phyloP scores from a whole-genome alignment of 768 basidiomycete genomes.

The Termitomyces bulborhizus region DNA sequence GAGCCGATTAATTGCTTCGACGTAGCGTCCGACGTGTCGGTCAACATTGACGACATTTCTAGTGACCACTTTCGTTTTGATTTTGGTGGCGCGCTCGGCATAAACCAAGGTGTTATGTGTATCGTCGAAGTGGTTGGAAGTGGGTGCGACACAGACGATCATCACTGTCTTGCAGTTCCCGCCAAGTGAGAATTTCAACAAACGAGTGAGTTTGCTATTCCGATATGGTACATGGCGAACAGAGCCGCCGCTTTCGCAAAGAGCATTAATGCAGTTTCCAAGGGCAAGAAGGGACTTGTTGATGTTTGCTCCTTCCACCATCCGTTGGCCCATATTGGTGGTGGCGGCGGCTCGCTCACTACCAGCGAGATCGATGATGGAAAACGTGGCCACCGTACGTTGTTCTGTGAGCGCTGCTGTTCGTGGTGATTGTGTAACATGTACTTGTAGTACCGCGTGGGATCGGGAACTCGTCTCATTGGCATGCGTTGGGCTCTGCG shows the following conservation, averaged over 20 bases:
- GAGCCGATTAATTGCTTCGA: conserved; percentile 88
- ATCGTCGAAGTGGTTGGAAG: conserved; percentile 94
- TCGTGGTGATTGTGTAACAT: conserved; percentile 80
- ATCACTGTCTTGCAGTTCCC: conserved; percentile 99
- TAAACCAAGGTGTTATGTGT: conserved; percentile 98
- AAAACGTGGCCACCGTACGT: conserved; percentile 83
- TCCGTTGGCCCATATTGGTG: conserved; percentile 94
- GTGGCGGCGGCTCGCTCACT: conserved; percentile 97
- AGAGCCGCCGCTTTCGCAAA: conserved; percentile 89
- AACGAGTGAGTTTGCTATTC: conserved; percentile 95
- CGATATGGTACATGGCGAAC: conserved; percentile 92
- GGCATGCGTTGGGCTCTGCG: conserved; percentile 92
- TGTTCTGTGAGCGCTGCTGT: conserved; percentile 82
- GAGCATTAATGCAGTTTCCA: conserved; percentile 97
- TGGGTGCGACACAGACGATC: conserved; percentile 97
- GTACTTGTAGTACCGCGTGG: conserved; percentile 95
- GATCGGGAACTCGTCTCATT: conserved; percentile 97
- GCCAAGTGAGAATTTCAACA: conserved; percentile 96
- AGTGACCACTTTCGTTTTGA: conserved; percentile 96
- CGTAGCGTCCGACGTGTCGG: conserved; percentile 91
- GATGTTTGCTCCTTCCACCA: conserved; percentile 99
- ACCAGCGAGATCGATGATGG: conserved; percentile 97
- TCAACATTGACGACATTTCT: conserved; percentile 94
- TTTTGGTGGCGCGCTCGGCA: conserved; percentile 96
- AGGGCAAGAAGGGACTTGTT: conserved; percentile 97